These are phyloP conservation scores for Senecio squalidus DNA, from an alignment of 140 eudicot species.

Conservation along the genomic window DNA sequence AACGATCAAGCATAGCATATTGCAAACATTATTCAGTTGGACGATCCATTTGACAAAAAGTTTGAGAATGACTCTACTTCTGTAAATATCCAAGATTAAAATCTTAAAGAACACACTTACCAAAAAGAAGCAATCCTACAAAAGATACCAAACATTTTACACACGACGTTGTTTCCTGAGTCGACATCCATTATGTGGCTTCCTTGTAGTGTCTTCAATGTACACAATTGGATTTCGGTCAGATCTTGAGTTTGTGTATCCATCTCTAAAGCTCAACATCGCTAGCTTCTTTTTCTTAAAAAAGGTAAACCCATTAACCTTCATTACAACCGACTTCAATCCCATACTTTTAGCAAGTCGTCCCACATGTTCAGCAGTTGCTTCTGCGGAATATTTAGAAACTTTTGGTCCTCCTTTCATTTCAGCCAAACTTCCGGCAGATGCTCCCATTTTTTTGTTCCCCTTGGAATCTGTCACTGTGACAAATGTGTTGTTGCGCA, in stretches of 20 bases:
- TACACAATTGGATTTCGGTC: slow-evolving; percentile 62
- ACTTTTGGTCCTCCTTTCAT: slow-evolving; percentile 60
- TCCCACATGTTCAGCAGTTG: slow-evolving; percentile 84
- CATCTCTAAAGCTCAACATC: slow-evolving; percentile 70
- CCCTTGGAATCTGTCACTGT: slow-evolving; percentile 80
- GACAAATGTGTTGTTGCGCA: slow-evolving; percentile 70
- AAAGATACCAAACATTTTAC: slow-evolving; percentile 5
- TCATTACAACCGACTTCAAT: slow-evolving; percentile 71
- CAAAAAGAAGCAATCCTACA: not conserved
- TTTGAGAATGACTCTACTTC: not conserved
- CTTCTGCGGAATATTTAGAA: slow-evolving; percentile 65
- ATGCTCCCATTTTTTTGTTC: slow-evolving; percentile 60
- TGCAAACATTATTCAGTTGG: slow-evolving; percentile 11
- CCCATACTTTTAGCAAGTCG: slow-evolving; percentile 60
- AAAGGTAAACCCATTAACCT: slow-evolving; percentile 67
- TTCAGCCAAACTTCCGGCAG: slow-evolving; percentile 47
- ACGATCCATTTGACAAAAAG: slow-evolving; percentile 1
- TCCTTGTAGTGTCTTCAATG: slow-evolving; percentile 82
- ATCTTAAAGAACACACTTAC: not conserved
- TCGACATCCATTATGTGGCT: slow-evolving; percentile 89
- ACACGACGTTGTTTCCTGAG: slow-evolving; percentile 60
- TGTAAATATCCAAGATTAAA: not conserved
- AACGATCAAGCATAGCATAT: slow-evolving; percentile 12
- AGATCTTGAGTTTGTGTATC: slow-evolving; percentile 59
- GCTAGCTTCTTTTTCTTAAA: slow-evolving; percentile 80